Evolutionary conservation across 768 basidiomycete genomes (phyloP), one percentile per base, ranked within the genome.

Genomic region (Xerocomellus intermedius): DNA sequence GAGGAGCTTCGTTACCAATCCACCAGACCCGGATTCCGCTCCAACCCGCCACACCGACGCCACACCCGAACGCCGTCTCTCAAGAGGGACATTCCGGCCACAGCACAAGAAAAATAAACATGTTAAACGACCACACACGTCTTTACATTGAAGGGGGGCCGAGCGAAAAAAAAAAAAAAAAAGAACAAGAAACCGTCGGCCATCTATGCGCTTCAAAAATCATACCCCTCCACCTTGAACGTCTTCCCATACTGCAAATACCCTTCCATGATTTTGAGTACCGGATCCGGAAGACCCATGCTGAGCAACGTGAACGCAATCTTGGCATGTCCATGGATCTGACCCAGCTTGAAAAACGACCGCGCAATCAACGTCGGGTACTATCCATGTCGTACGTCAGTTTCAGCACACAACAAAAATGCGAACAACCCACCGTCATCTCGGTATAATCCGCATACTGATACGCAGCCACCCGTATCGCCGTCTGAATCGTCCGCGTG

Each of bases 341-440:
- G 88, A 7, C 94, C 93, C 7, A 99, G 81, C 72, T 95, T 96
- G 84, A 91, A 98, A 64, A 98, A 85, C 55, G 87, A 84, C 33
- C 88, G 84, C 0, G 94, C 92, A 43, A 98, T 92, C 64, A 87
- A 82, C 6, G 93, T 94, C 10, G 95, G 95, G 68, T 90, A 97
- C 87, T 50, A 52, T n/a, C n/a, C n/a, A n/a, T n/a, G 3, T 56
- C 8, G 2, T 4, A 8, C 41, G 42, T 54, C 45, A 43, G 46
- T 12, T 13, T 19, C 21, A 37, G 7, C 17, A 0, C 8, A 8
- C 21, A 3, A 24, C 47, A 2, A 49, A 12, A 53, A 38, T 1
- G 3, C 28, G n/a, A 16, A 79, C 90, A 12, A 79, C 90, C 46
- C 62, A 93, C 91, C 65, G 88, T 81, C 82, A 87, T 90, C 78